Conservation (phyloP, 2,329 filamentous ascomycete species). For the Ophiosphaerella narmari region DNA sequence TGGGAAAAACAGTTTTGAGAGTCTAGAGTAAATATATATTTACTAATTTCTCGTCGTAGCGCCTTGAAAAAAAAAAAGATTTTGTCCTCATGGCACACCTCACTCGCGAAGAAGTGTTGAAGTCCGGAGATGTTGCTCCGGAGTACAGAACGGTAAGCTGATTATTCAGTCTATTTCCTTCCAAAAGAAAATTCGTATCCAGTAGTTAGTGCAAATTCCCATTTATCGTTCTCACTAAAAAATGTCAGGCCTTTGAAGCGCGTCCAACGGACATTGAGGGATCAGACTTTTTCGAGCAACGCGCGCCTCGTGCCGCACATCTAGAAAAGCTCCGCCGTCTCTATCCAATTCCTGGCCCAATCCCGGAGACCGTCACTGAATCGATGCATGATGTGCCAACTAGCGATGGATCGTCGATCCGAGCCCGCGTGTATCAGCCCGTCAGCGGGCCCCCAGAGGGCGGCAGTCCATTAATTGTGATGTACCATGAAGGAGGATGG, state of each 20-base stretch:
- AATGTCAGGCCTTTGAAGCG: constrained; percentile 27
- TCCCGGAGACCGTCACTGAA: constrained; percentile 35
- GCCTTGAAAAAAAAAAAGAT: too few relatives aligned
- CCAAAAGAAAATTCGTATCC: too few relatives aligned
- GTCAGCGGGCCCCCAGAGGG: constrained; percentile 20
- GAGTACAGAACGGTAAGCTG: constrained; percentile 28
- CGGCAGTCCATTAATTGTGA: constrained; percentile 35
- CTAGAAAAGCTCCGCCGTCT: constrained; percentile 35
- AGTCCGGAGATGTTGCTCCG: constrained; percentile 21
- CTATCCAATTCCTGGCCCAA: constrained; percentile 37
- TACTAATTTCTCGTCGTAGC: too few relatives aligned
- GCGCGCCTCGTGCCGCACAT: constrained; percentile 30
- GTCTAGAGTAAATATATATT: too few relatives aligned
- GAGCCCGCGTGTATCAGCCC: constrained; percentile 35
- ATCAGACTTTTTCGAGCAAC: constrained; percentile 20
- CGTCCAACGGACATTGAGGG: constrained; percentile 24
- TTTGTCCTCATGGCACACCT: constrained; percentile 32
- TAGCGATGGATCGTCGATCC: constrained; percentile 31
- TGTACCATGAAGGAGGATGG: constrained; percentile 54
- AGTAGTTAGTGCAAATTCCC: too few relatives aligned
- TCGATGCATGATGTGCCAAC: constrained; percentile 30
- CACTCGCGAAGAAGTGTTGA: constrained; percentile 29
- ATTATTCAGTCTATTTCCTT: neutral
- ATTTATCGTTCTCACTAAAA: neutral
- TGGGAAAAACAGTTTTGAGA: too few relatives aligned